These are phyloP conservation scores for Acacia acuminata DNA, from an alignment of 306 rosid species.

Conservation along the genomic window DNA sequence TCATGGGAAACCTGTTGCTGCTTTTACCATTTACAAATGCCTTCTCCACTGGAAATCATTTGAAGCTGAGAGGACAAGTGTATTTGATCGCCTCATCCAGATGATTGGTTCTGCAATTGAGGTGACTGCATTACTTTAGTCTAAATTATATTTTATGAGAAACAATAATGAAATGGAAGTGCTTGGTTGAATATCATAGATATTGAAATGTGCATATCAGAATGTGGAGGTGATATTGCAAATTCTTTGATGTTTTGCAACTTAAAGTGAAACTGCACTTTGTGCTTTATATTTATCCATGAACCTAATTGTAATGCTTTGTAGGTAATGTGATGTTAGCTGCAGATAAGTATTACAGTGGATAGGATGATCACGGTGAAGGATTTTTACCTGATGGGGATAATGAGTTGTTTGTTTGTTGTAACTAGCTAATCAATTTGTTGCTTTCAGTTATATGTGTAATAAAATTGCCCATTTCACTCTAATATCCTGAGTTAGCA, in stretches of 20 bases:
- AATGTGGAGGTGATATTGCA: background rate
- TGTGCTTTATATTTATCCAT: background rate
- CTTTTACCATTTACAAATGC: constrained; percentile 94
- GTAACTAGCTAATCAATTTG: background rate
- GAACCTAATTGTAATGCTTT: background rate
- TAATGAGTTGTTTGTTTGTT: background rate
- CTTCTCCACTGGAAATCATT: constrained; percentile 99
- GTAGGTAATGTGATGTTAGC: background rate
- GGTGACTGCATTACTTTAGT: constrained; percentile 48
- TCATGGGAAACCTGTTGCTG: constrained; percentile 96
- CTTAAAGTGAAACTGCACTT: background rate
- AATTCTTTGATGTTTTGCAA: background rate
- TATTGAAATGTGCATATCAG: background rate
- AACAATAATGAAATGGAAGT: background rate
- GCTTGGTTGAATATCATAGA: background rate
- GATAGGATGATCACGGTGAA: background rate
- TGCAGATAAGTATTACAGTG: background rate
- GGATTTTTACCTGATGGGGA: background rate
- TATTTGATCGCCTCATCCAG: constrained; percentile 99
- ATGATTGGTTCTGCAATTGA: constrained; percentile 98
- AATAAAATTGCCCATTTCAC: background rate
- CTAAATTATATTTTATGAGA: background rate
- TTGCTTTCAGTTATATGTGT: background rate
- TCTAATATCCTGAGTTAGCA: background rate
- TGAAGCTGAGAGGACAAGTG: constrained; percentile 99